Evolutionary conservation across 2,329 filamentous ascomycete species (phyloP).

Genomic region (Trichoderma cornu-damae): DNA sequence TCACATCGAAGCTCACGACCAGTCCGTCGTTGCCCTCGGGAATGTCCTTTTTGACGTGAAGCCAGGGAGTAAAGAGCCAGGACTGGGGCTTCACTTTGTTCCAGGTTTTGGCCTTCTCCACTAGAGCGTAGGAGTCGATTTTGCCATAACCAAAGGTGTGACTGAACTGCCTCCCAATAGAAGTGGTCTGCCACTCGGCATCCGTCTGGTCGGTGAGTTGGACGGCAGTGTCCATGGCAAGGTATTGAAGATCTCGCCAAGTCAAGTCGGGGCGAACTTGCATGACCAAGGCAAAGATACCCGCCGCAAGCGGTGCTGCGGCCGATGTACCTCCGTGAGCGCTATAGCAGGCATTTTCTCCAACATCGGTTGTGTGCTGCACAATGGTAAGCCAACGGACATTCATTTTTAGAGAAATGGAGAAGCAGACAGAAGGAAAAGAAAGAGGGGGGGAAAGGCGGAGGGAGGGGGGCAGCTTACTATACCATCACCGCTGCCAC

Average conservation of each 20-base stretch:
- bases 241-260: slow-evolving; percentile 93
- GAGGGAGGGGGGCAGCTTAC: slow-evolving; percentile 37
- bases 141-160: slow-evolving; percentile 96
- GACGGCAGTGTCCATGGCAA: slow-evolving; percentile 78
- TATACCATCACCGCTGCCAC: slow-evolving; percentile 80
- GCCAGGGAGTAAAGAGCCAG: slow-evolving; percentile 91
- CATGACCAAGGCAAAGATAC: slow-evolving; percentile 84
- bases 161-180: slow-evolving; percentile 79
- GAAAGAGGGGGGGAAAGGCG: background rate
- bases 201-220: slow-evolving; percentile 62
- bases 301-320: slow-evolving; percentile 85
- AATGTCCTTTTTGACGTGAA: slow-evolving; percentile 79
- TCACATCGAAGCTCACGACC: slow-evolving; percentile 75
- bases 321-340: slow-evolving; percentile 94
- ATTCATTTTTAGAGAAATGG: background rate
- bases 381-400: slow-evolving; percentile 12
- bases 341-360: slow-evolving; percentile 69
- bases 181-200: slow-evolving; percentile 75
- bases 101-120: slow-evolving; percentile 82
- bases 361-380: slow-evolving; percentile 90
- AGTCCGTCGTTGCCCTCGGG: slow-evolving; percentile 81
- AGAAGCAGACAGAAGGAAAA: background rate
- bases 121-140: slow-evolving; percentile 78
- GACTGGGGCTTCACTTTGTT: slow-evolving; percentile 88
- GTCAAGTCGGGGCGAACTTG: slow-evolving; percentile 78